A percentile compares a stretch with the other conserved stretches of the same genome.
Evolutionary conservation across 106 monocot species (phyloP).

Genomic region (Posidonia australis): DNA sequence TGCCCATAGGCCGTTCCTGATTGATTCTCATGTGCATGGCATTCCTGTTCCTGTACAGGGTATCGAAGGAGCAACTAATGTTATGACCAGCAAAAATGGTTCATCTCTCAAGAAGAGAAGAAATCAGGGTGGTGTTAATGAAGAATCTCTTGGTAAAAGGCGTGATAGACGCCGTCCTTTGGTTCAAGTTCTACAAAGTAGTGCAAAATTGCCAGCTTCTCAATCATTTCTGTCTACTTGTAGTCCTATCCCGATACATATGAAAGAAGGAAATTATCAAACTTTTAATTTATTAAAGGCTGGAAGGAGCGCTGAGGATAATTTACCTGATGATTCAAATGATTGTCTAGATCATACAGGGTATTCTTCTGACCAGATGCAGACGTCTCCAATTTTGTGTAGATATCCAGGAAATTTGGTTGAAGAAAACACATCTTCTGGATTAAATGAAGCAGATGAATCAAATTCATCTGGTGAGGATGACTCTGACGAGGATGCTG

Average conservation of each 20-base stretch:
- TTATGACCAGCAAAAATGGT: constrained; percentile 22
- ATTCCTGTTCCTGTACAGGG: constrained; percentile 15
- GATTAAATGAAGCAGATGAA: constrained; percentile 14
- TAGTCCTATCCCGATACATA: constrained; percentile 5
- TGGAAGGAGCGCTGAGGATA: constrained; percentile 27
- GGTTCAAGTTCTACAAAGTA: constrained; percentile 67
- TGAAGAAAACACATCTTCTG: constrained; percentile 43
- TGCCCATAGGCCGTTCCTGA: constrained; percentile 14
- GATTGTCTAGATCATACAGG: constrained; percentile 28
- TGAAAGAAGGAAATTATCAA: constrained; percentile 18
- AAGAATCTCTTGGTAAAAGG: constrained; percentile 58
- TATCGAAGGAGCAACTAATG: constrained; percentile 13
- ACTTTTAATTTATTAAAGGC: constrained; percentile 11
- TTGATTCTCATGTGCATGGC: constrained; percentile 16
- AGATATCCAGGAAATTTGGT: constrained; percentile 21
- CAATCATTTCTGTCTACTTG: constrained; percentile 18
- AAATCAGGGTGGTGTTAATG: constrained; percentile 26
- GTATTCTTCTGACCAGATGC: constrained; percentile 37
- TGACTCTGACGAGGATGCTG: constrained; percentile 16
- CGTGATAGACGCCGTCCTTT: constrained; percentile 60
- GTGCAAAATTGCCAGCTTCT: constrained; percentile 40
- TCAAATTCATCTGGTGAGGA: constrained; percentile 33
- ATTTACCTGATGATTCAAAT: constrained; percentile 30
- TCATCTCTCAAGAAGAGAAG: constrained; percentile 38
- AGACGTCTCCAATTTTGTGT: constrained; percentile 18